Evolutionary conservation across 164 flowering plant species (phyloP).

Genomic region (Euptelea pleiosperma): DNA sequence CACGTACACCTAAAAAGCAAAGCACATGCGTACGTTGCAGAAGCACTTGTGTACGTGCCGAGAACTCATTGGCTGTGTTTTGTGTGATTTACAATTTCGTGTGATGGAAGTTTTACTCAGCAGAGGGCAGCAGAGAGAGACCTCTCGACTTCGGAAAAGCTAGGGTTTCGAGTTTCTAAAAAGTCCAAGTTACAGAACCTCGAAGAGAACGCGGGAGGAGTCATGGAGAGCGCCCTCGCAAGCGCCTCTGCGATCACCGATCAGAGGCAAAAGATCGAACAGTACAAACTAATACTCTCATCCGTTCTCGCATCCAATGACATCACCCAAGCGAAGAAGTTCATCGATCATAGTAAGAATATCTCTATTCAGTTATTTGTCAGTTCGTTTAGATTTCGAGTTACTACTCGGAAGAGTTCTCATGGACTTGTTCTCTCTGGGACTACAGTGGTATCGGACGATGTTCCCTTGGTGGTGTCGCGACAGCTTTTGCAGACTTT

Average conservation of each 20-base stretch:
- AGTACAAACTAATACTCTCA: constrained; percentile 79
- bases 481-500: constrained; percentile 83
- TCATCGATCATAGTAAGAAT: constrained; percentile 76
- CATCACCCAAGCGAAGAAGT: constrained; percentile 54
- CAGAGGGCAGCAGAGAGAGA: neutral
- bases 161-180: constrained; percentile 3
- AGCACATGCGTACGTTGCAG: too few species aligned
- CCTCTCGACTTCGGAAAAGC: neutral
- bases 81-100: too few species aligned
- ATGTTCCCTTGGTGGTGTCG: constrained; percentile 92
- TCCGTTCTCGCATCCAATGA: constrained; percentile 74
- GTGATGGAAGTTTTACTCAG: too few species aligned
- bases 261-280: constrained; percentile 92
- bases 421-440: neutral
- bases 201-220: neutral
- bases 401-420: neutral
- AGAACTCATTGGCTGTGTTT: too few species aligned
- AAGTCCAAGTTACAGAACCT: neutral
- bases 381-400: neutral
- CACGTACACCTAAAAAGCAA: too few species aligned
- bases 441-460: constrained; percentile 77
- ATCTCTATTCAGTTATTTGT: neutral
- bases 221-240: constrained; percentile 77
- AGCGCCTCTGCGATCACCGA: constrained; percentile 74
- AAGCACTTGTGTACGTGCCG: too few species aligned